Evolutionary conservation across 192 early-diverging fungal species (phyloP), one percentile per base, ranked within the genome.

Genomic region (Mortierella claussenii): DNA sequence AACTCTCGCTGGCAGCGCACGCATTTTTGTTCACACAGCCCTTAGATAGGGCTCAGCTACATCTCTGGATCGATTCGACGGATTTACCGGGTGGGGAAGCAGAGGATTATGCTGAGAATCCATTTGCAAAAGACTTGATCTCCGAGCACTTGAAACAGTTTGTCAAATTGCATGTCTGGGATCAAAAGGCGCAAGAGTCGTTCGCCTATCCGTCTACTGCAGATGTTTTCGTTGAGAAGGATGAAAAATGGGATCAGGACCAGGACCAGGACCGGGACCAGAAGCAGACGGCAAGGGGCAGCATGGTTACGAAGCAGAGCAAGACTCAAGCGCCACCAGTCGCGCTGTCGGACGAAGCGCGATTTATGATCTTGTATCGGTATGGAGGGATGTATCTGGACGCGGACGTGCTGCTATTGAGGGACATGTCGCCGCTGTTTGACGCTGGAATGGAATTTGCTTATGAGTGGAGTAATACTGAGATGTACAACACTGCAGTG

Each of bases 381-480:
- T 65, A 80, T n/a, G 79, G 79, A 1, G 79, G 79, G 13, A 75
- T 80, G 32, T 80, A 80, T 50, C 43, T 80, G 3, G 79, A 80
- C 36, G 79, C 79, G 6, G 79, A 80, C 34, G 79, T 80, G 9
- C 27, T 80, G 18, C 40, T 80, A 17, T 48, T 80, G 17, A 48
- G 50, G 18, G 79, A 80, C 58, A 68, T 80, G 60, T 52, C 69
- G 11, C 79, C 69, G 2, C 51, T 80, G 46, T 74, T 69, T 31
- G 55, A 80, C 13, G 33, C 65, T 9, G 61, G 66, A 13, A 50
- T 60, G 23, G 69, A 80, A 40, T 80, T 80, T 55, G 65, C 79
- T 18, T 75, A 80, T 47, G 69, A 74, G 55, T 80, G 79, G 79
- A 80, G 70, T 33, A 60, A 65, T 26, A 69, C 53, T 2, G 28